A percentile compares a stretch with the other conserved stretches of the same genome.
phyloP scores from a whole-genome alignment of 192 early-diverging fungal species.

The Spinellus fusiger region DNA sequence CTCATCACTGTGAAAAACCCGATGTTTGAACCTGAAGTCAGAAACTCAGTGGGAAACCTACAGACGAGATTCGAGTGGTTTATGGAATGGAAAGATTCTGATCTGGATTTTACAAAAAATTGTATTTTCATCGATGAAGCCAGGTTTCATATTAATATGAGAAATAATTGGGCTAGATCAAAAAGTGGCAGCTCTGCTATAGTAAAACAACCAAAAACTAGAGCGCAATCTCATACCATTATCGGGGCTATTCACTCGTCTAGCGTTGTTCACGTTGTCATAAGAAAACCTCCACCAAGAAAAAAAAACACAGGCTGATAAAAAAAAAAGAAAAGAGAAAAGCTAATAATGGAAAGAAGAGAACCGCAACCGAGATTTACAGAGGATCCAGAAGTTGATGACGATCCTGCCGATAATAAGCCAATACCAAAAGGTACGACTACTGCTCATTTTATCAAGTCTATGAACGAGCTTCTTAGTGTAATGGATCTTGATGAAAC shows the following conservation, averaged over 20 bases:
- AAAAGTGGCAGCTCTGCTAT: neutral
- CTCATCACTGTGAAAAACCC: constrained; percentile 1
- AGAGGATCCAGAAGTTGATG: constrained; percentile 6
- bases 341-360: neutral
- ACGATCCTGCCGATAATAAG: constrained; percentile 3
- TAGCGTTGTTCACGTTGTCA: neutral
- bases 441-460: constrained; percentile 9
- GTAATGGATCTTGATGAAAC: constrained; percentile 1
- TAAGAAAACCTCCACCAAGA: neutral
- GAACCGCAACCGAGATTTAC: neutral
- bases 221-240: neutral
- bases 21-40: neutral
- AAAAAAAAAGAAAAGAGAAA: neutral
- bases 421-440: constrained; percentile 4
- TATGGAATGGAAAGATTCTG: no score
- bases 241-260: neutral
- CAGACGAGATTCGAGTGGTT: neutral
- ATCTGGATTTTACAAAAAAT: no score
- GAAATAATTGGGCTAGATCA: neutral
- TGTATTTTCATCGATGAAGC: no score
- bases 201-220: constrained; percentile 7
- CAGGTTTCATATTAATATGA: no score
- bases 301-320: neutral
- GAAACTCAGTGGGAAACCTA: constrained; percentile 4
- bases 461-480: constrained; percentile 4